These are phyloP conservation scores for Didymella pinodella DNA, from an alignment of 2,329 filamentous ascomycete genomes.

Conservation along the genomic window DNA sequence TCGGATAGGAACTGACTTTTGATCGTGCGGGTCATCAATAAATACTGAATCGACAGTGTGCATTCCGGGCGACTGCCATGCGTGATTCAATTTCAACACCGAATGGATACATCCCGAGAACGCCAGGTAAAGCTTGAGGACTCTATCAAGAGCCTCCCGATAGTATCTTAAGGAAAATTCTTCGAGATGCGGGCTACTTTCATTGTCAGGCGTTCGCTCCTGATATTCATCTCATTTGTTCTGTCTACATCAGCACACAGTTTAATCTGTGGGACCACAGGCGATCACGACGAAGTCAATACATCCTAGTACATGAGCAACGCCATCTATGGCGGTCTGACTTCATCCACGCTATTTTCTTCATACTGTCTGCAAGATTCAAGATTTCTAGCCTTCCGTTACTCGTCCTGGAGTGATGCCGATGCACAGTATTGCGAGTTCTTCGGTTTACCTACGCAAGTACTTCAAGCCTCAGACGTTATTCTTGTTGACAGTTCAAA, in stretches of 20 bases:
- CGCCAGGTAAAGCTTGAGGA: background rate
- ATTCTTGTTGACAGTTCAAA: background rate
- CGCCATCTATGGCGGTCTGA: slow-evolving; percentile 33
- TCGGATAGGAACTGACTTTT: background rate
- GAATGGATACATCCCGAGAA: background rate
- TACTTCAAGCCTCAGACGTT: background rate
- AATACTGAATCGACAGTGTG: background rate
- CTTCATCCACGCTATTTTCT: slow-evolving; percentile 31
- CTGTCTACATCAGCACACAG: background rate
- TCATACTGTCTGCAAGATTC: slow-evolving; percentile 30
- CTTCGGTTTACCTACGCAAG: slow-evolving; percentile 29
- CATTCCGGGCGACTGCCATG: slow-evolving; percentile 1
- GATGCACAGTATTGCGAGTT: slow-evolving; percentile 37
- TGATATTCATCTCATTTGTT: background rate
- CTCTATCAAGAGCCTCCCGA: no score
- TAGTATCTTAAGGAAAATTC: no score
- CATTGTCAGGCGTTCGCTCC: background rate
- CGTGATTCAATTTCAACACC: background rate
- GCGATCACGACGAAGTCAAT: slow-evolving; percentile 20
- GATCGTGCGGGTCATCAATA: background rate
- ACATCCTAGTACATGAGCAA: slow-evolving; percentile 34
- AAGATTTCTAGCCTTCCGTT: slow-evolving; percentile 30
- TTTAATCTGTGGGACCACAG: slow-evolving; percentile 23
- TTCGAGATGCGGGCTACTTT: background rate
- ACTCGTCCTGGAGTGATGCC: slow-evolving; percentile 29